Base-by-base conservation (phyloP, 2,329 filamentous ascomycete genomes). In the Didymella keratinophila region DNA sequence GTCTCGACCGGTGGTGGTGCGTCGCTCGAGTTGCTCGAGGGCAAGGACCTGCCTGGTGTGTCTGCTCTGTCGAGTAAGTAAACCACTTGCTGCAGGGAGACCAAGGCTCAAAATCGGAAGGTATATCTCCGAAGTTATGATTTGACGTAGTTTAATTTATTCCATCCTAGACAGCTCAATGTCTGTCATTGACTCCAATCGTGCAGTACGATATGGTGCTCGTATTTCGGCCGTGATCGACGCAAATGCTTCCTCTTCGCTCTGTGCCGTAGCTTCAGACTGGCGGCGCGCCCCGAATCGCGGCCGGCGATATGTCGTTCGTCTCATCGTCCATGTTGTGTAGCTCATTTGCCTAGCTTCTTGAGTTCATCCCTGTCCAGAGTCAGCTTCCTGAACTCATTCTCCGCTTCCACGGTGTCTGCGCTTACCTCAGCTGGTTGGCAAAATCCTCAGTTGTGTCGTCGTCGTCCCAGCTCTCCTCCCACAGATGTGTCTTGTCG, bases 401-500 rank as follows among this genome's bases (percentile, higher is more conserved):
- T n/a, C n/a, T n/a, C n/a, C n/a, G n/a, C n/a, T n/a, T n/a, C n/a
- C n/a, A n/a, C n/a, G n/a, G n/a, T n/a, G n/a, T n/a, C n/a, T n/a
- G n/a, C 46, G 23, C 89, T 67, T 79, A 97, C 94, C 92, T 96
- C 74, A 99, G 81, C 82, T 98, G 94, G 72, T 91, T 87, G 12
- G 93, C 95, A 78, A 99, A 99, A 74, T 99, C 95, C 76, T 99
- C 95, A 71, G 86, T 95, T 66, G 92, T 95, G 80, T 98, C 95
- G 77, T 98, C 94, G 74, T 99, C 95, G 75, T 99, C 95, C 95
- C 95, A 99, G 84, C 93, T 97, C 84, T 99, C 95, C 80, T 99
- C 95, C 95, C 95, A 99, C 53, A 99, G 83, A 81, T 98, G 93
- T 77, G 88, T 86, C 72, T 88, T 89, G 82, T 87, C 87, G 71